A percentile compares a stretch with the other conserved stretches of the same genome.
These are phyloP conservation scores for Lecanosticta acicola DNA, from an alignment of 2,329 filamentous ascomycete species.

Conservation along the genomic window DNA sequence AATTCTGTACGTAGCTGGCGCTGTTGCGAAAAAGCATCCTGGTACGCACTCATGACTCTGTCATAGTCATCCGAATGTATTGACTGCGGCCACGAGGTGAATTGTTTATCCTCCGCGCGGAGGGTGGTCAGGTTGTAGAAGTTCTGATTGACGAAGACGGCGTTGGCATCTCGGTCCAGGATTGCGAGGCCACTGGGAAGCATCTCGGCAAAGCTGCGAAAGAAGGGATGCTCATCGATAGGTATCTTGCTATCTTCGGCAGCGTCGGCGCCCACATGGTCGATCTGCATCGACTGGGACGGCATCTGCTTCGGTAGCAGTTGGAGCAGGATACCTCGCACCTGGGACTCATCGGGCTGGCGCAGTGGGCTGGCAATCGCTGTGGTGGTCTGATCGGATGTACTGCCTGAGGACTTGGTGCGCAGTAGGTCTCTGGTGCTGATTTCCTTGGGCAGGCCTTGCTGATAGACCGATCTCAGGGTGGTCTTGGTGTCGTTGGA, in stretches of 20 bases:
- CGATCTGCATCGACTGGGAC: background rate
- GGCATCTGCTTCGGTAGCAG: constrained; percentile 14
- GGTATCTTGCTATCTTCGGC: constrained; percentile 12
- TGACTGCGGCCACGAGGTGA: constrained; percentile 43
- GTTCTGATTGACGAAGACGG: constrained; percentile 43
- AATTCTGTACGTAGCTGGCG: constrained; percentile 41
- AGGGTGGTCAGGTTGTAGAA: constrained; percentile 44
- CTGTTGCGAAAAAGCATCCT: constrained; percentile 36
- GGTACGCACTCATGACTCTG: constrained; percentile 41
- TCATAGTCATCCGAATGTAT: constrained; percentile 43
- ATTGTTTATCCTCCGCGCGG: constrained; percentile 33
- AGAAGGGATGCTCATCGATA: constrained; percentile 38
- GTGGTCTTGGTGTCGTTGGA: constrained; percentile 32
- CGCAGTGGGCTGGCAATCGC: constrained; percentile 26
- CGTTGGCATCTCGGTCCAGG: constrained; percentile 40
- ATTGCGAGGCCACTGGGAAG: constrained; percentile 44
- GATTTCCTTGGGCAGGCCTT: constrained; percentile 21
- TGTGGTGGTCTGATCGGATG: constrained; percentile 5
- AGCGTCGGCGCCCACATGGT: background rate
- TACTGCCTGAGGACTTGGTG: constrained; percentile 1
- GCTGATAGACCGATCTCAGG: constrained; percentile 30
- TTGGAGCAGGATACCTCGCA: constrained; percentile 21
- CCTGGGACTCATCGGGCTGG: background rate
- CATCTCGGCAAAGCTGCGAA: constrained; percentile 42
- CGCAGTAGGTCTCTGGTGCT: constrained; percentile 14